Conservation (phyloP, 2,329 filamentous ascomycete species). For the Beauveria sp. region DNA sequence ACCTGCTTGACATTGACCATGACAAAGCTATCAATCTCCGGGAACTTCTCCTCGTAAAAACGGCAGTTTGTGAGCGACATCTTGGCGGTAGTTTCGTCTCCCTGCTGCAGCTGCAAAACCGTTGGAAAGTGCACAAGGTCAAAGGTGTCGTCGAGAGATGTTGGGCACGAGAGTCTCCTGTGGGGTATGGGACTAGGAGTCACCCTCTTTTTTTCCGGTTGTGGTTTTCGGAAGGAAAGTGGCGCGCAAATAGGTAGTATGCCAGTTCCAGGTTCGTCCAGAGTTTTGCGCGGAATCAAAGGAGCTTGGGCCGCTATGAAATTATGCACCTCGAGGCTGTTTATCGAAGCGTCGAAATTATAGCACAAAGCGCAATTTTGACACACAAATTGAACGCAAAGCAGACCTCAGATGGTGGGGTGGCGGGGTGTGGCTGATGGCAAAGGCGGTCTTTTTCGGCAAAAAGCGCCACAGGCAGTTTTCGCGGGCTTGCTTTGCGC, state of each 20-base stretch:
- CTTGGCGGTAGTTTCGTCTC: constrained; percentile 42
- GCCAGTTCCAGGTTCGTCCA: background rate
- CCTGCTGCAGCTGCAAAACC: constrained; percentile 6
- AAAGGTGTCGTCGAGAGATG: constrained; percentile 11
- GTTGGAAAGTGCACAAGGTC: constrained; percentile 1
- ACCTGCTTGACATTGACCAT: constrained; percentile 99
- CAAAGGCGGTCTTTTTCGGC: constrained; percentile 23
- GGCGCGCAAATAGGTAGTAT: background rate
- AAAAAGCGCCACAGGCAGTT: constrained; percentile 18
- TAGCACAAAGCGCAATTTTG: constrained; percentile 31
- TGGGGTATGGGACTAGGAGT: constrained; percentile 9
- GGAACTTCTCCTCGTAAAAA: constrained; percentile 94
- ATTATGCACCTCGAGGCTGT: background rate
- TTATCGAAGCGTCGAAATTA: background rate
- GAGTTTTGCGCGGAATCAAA: constrained; percentile 10
- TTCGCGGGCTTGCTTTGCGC: background rate
- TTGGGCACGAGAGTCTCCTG: constrained; percentile 8
- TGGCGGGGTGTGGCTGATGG: constrained; percentile 30
- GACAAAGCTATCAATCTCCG: constrained; percentile 97
- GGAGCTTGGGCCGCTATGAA: background rate
- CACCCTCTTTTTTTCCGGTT: constrained; percentile 5
- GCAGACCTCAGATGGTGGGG: constrained; percentile 29
- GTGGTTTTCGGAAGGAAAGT: background rate
- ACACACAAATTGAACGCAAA: constrained; percentile 28
- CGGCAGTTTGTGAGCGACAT: constrained; percentile 97